Conservation (phyloP, 169 alveolate genomes). For the Plasmodium inui region DNA sequence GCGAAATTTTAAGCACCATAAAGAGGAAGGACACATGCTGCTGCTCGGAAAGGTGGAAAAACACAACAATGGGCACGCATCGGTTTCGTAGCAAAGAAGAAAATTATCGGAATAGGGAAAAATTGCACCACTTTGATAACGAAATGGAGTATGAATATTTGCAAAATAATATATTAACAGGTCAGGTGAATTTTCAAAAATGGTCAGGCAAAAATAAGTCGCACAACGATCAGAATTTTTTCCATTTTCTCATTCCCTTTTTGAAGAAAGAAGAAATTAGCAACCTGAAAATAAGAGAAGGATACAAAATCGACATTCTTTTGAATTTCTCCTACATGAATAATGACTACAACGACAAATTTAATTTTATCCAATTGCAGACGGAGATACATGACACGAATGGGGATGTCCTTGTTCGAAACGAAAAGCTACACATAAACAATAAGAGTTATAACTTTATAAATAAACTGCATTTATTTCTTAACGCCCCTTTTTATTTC, state of each 20-base stretch:
- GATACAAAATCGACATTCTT: constrained; percentile 55
- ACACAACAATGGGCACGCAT: background rate
- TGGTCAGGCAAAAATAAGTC: background rate
- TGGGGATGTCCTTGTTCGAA: constrained; percentile 20
- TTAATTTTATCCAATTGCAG: constrained; percentile 28
- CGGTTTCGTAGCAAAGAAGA: background rate
- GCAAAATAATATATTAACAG: constrained; percentile 59
- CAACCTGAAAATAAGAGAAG: constrained; percentile 34
- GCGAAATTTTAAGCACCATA: constrained; percentile 33
- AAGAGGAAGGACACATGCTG: constrained; percentile 18
- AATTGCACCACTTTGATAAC: constrained; percentile 17
- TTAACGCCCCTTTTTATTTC: constrained; percentile 59
- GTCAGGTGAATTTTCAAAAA: constrained; percentile 38
- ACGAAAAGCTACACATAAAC: constrained; percentile 48
- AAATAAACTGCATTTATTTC: constrained; percentile 61
- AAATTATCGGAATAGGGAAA: background rate
- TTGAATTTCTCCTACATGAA: constrained; percentile 52
- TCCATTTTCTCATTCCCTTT: constrained; percentile 19
- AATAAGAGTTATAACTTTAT: constrained; percentile 47
- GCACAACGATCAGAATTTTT: constrained; percentile 2
- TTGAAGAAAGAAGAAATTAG: constrained; percentile 3
- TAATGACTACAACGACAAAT: constrained; percentile 53
- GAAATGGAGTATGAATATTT: constrained; percentile 13
- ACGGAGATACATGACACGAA: constrained; percentile 25
- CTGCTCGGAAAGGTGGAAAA: constrained; percentile 13